Base-by-base conservation (phyloP, 208 protist genomes). In the Vickermania ingenoplastis region DNA sequence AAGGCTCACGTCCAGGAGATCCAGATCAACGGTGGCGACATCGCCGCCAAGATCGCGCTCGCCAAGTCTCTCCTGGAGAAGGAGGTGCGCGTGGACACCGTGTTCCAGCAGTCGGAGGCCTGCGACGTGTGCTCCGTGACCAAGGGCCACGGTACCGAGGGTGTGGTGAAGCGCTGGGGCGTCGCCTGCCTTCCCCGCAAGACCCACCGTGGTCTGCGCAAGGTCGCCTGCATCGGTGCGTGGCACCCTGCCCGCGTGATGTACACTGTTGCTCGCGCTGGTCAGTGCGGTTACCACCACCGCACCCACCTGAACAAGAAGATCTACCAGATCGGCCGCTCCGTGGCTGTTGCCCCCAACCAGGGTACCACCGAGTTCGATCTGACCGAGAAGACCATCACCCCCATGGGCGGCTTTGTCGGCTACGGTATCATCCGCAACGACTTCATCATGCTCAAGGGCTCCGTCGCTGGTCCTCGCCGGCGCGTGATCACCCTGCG, bases 281-380 rank as follows among this genome's bases (percentile, higher is more conserved):
- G 98, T 98, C 98, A 99, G 94, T 70, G 90, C 52, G 98, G 98
- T 70, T 99, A 95, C 94, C 92, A 98, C 75, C 97, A 99, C 92
- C 85, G 98, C 64, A 99, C 97, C 31, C 97, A 99, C 77, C 67
- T 96, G 48, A 99, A 99, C 97, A 99, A 99, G 96, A 99, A 99
- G 92, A 98, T 99, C 82, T 99, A 99, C 97, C 81, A 93, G 65
- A 86, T 99, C 58, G 97, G 96, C 69, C 89, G 83, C 71, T 83
- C 83, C 60, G 74, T 80, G 31, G 67, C 72, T 31, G 79, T 86
- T 69, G 75, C 80, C 65, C 72, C 77, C 48, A 78, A 81, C 57
- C 82, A 91, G 77, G 98, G 89, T 61, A 92, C 83, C 22, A 99
- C 98, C 50, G 87, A 97, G 51, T 97, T 89, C 73, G 98, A 99